Conservation (phyloP, 106 monocot species). For the Chionographis japonica region DNA sequence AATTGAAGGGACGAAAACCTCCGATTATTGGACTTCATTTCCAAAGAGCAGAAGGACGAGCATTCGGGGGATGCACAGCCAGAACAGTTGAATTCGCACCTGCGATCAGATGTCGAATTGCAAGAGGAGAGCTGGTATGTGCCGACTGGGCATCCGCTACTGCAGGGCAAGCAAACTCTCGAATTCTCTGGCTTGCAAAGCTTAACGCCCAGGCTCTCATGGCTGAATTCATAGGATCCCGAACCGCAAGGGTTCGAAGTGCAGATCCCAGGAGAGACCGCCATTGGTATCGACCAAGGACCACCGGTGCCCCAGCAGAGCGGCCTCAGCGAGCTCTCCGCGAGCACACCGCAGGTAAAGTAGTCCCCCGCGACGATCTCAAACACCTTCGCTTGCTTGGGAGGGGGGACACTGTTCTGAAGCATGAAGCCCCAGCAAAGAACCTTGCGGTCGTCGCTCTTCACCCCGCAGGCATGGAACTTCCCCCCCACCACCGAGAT, state of each 20-base stretch:
- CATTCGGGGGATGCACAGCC: slow-evolving; percentile 50
- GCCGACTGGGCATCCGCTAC: slow-evolving; percentile 54
- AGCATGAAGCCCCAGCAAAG: slow-evolving; percentile 87
- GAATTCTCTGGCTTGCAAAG: slow-evolving; percentile 58
- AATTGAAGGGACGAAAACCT: slow-evolving; percentile 42
- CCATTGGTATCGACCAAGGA: slow-evolving; percentile 80
- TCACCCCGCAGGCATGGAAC: slow-evolving; percentile 92
- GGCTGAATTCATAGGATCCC: slow-evolving; percentile 72
- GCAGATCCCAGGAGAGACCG: slow-evolving; percentile 88
- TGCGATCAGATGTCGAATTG: slow-evolving; percentile 46
- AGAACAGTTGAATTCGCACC: slow-evolving; percentile 63
- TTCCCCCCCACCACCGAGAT: slow-evolving; percentile 72
- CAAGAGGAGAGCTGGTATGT: slow-evolving; percentile 38
- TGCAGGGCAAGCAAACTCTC: slow-evolving; percentile 81
- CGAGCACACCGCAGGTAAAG: slow-evolving; percentile 82
- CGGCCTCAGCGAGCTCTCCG: slow-evolving; percentile 45
- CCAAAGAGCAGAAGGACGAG: slow-evolving; percentile 35
- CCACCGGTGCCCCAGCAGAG: slow-evolving; percentile 86
- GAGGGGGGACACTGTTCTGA: slow-evolving; percentile 60
- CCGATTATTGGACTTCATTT: slow-evolving; percentile 6
- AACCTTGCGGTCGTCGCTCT: slow-evolving; percentile 43
- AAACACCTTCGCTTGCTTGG: slow-evolving; percentile 35
- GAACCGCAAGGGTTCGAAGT: slow-evolving; percentile 46
- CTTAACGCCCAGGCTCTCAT: slow-evolving; percentile 16
- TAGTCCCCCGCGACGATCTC: slow-evolving; percentile 84